Evolutionary conservation across 1,284 basidiomycete genomes (phyloP).

Genomic region (Puccinia brachypodii): DNA sequence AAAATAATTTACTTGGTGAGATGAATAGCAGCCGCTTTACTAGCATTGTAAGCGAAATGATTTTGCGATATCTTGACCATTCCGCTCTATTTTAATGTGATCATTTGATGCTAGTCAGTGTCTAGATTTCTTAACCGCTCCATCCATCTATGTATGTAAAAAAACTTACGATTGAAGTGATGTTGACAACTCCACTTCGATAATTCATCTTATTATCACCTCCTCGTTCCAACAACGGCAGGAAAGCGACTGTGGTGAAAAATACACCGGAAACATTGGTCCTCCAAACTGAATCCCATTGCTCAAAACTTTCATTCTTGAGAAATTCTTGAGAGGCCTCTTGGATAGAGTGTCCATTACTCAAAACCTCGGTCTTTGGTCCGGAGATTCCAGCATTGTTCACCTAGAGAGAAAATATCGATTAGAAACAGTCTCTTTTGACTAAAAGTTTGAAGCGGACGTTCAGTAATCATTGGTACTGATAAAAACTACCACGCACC

Average conservation of each 20-base stretch:
- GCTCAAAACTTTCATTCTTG: constrained; percentile 41
- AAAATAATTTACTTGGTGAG: constrained; percentile 44
- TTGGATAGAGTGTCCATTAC: constrained; percentile 7
- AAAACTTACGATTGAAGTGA: constrained; percentile 43
- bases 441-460: background rate
- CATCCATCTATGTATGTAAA: background rate
- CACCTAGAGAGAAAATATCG: constrained; percentile 3
- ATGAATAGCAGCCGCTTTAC: constrained; percentile 53
- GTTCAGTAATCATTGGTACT: too few relatives aligned
- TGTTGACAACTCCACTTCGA: constrained; percentile 46
- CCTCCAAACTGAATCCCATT: constrained; percentile 46
- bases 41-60: constrained; percentile 52
- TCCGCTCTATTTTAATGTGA: constrained; percentile 19
- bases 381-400: constrained; percentile 47
- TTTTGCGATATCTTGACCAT: constrained; percentile 43
- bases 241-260: constrained; percentile 39
- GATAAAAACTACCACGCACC: constrained; percentile 17
- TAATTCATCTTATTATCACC: constrained; percentile 21
- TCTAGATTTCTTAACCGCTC: background rate
- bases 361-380: constrained; percentile 1
- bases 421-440: background rate
- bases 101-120: too few relatives aligned
- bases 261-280: constrained; percentile 43
- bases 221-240: constrained; percentile 35
- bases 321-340: background rate